A percentile compares a stretch with the other conserved stretches of the same genome.
These are phyloP conservation scores for Simplicillium sp. DNA, from an alignment of 2,329 filamentous ascomycete genomes.

Conservation along the genomic window DNA sequence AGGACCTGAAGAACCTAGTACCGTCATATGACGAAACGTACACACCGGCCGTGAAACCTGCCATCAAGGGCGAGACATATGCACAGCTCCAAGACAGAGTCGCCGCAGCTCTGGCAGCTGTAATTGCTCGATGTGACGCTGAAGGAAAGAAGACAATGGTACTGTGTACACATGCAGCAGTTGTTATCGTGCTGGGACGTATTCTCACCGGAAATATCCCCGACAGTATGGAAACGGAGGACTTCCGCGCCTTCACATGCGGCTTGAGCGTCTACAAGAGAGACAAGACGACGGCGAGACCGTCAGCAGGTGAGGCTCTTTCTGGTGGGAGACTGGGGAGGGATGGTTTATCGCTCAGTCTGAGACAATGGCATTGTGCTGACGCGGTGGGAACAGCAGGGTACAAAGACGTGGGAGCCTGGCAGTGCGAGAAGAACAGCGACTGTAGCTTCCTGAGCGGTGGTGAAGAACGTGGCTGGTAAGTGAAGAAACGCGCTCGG, in stretches of 20 bases:
- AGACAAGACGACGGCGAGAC: constrained; percentile 1
- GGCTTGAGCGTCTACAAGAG: constrained; percentile 56
- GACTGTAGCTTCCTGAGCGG: constrained; percentile 74
- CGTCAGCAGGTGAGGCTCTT: constrained; percentile 1
- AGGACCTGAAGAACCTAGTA: constrained; percentile 58
- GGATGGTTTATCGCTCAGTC: no score
- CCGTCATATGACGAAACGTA: constrained; percentile 50
- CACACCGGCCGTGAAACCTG: constrained; percentile 56
- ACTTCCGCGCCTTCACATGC: constrained; percentile 81
- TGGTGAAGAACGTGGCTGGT: constrained; percentile 88
- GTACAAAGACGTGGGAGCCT: constrained; percentile 49
- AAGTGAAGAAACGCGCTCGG: constrained; percentile 18
- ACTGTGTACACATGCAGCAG: constrained; percentile 83
- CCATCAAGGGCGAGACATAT: constrained; percentile 66
- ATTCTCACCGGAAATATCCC: constrained; percentile 73
- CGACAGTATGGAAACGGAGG: constrained; percentile 58
- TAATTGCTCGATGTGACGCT: constrained; percentile 66
- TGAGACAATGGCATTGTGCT: constrained; percentile 2
- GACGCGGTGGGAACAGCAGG: constrained; percentile 2
- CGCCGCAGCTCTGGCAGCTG: constrained; percentile 56
- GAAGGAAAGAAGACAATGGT: constrained; percentile 62
- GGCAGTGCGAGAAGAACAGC: constrained; percentile 71
- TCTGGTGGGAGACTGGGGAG: no score
- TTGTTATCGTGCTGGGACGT: constrained; percentile 77
- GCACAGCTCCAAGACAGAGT: constrained; percentile 71